Percentiles rank a stretch among this genome's conserved stretches.
phyloP scores from a whole-genome alignment of 805 yeast genomes.

The Yamadazyma scolyti region DNA sequence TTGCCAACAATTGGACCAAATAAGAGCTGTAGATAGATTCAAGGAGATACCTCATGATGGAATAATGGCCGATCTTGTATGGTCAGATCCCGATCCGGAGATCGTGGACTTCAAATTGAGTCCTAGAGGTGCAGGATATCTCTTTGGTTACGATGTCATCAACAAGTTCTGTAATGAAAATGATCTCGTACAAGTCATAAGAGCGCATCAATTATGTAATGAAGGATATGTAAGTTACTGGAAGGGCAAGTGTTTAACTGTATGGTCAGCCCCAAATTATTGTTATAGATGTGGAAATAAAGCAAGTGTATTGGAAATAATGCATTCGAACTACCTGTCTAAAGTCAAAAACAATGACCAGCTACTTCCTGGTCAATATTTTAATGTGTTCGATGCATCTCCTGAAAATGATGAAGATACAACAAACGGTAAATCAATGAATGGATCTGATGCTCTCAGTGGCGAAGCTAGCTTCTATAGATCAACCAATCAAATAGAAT shows the following conservation, averaged over 20 bases:
- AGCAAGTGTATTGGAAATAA: constrained; percentile 92
- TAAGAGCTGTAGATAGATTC: constrained; percentile 84
- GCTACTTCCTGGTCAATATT: constrained; percentile 54
- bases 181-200: constrained; percentile 70
- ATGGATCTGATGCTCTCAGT: constrained; percentile 21
- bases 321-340: constrained; percentile 42
- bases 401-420: constrained; percentile 80
- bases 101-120: constrained; percentile 75
- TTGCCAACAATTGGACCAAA: constrained; percentile 90
- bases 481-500: constrained; percentile 46
- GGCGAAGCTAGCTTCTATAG: too few species aligned
- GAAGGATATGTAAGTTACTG: constrained; percentile 94
- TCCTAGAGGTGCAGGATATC: constrained; percentile 97
- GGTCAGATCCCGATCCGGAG: constrained; percentile 97
- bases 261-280: constrained; percentile 98
- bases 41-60: constrained; percentile 98
- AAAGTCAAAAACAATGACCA: constrained; percentile 4
- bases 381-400: constrained; percentile 95
- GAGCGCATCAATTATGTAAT: constrained; percentile 97
- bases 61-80: constrained; percentile 97
- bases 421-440: constrained; percentile 36
- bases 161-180: constrained; percentile 79
- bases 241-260: constrained; percentile 87
- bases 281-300: constrained; percentile 96
- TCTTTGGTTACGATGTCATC: constrained; percentile 89